phyloP scores from a whole-genome alignment of 2,329 filamentous ascomycete genomes.

The Tolypocladium ovalisporum region DNA sequence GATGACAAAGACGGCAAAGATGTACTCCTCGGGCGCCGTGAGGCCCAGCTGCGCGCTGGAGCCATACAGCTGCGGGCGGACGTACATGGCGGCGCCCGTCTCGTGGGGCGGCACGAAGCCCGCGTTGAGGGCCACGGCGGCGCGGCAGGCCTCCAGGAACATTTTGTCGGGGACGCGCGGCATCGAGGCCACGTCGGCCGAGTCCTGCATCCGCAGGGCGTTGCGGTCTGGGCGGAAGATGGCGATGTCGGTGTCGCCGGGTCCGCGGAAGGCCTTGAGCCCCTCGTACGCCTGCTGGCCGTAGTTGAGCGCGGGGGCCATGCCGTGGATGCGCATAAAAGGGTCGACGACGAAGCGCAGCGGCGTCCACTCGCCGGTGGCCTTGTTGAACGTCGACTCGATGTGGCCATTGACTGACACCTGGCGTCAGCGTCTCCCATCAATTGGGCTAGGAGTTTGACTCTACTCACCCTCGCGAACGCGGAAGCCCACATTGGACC shows the following conservation, averaged over 20 bases:
- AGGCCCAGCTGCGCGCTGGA: conserved; percentile 79
- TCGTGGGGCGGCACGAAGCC: conserved; percentile 83
- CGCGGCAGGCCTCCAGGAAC: conserved; percentile 65
- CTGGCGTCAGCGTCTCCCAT: background rate
- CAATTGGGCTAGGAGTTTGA: background rate
- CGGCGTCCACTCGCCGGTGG: conserved; percentile 65
- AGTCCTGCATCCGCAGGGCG: conserved; percentile 74
- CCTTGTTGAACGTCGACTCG: conserved; percentile 69
- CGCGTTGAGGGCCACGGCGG: conserved; percentile 81
- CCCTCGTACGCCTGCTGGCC: conserved; percentile 97
- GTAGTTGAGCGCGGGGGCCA: conserved; percentile 93
- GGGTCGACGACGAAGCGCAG: conserved; percentile 75
- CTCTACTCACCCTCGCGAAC: conserved; percentile 65
- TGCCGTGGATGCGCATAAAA: conserved; percentile 81
- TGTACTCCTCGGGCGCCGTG: conserved; percentile 83
- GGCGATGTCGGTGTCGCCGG: conserved; percentile 57
- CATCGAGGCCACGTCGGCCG: conserved; percentile 72
- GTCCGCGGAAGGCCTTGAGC: conserved; percentile 87
- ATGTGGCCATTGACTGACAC: conserved; percentile 79
- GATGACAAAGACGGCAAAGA: conserved; percentile 79
- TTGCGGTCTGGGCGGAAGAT: conserved; percentile 86
- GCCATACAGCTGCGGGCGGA: conserved; percentile 81
- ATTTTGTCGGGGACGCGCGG: conserved; percentile 66
- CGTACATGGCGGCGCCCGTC: conserved; percentile 85
- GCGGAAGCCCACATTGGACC: conserved; percentile 85